Evolutionary conservation across 768 basidiomycete species (phyloP).

Genomic region (Hypholoma fasciculare): DNA sequence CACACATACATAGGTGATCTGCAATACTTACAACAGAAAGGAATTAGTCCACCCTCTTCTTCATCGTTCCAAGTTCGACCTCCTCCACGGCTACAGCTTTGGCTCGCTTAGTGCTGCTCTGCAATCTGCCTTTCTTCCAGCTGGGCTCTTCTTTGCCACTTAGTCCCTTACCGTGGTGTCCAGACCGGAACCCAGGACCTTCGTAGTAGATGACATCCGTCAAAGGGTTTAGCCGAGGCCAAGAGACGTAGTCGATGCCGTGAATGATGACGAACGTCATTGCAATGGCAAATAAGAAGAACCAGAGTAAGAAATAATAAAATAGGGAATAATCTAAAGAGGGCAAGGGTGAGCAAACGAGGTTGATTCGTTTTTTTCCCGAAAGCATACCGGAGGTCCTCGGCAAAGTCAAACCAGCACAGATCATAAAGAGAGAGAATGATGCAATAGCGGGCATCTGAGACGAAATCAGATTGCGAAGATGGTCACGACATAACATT

Average conservation of each 20-base stretch:
- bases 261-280: constrained; percentile 76
- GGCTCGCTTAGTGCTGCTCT: background rate
- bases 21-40: background rate
- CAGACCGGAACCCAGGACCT: constrained; percentile 86
- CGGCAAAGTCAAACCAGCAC: constrained; percentile 83
- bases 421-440: constrained; percentile 87
- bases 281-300: constrained; percentile 59
- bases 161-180: constrained; percentile 75
- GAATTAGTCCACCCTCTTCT: constrained; percentile 71
- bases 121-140: too few species aligned
- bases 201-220: constrained; percentile 86
- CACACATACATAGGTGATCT: background rate
- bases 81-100: constrained; percentile 52
- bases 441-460: constrained; percentile 84
- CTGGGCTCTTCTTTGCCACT: constrained; percentile 29
- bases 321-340: constrained; percentile 78
- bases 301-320: constrained; percentile 86
- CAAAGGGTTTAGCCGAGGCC: constrained; percentile 86
- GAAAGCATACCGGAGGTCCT: constrained; percentile 74
- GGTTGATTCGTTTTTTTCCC: background rate
- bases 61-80: constrained; percentile 75
- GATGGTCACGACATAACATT: background rate
- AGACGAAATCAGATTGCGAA: constrained; percentile 5
- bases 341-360: background rate
- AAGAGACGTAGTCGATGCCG: constrained; percentile 93